phyloP scores from a whole-genome alignment of 176 grass and related monocot species.

The Olyra latifolia region DNA sequence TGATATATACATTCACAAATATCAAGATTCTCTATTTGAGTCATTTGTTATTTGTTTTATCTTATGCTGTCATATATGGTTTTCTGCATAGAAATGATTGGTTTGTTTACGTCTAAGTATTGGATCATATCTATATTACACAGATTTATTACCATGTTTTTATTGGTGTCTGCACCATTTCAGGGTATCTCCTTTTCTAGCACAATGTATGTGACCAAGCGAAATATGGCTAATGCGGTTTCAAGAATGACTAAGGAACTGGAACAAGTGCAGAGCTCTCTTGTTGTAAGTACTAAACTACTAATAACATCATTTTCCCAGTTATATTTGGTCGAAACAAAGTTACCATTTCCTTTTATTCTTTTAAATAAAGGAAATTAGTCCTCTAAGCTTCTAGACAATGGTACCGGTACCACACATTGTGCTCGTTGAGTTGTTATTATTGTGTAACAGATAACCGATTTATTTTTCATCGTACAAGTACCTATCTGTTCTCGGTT shows the following conservation, averaged over 20 bases:
- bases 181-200: slow-evolving; percentile 77
- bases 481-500: background rate
- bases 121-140: background rate
- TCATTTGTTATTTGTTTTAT: background rate
- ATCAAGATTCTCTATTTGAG: background rate
- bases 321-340: background rate
- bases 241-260: slow-evolving; percentile 81
- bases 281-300: slow-evolving; percentile 80
- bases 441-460: background rate
- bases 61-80: background rate
- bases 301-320: background rate
- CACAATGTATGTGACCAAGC: slow-evolving; percentile 87
- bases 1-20: background rate
- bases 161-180: background rate
- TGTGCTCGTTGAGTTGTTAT: background rate
- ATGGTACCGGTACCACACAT: background rate
- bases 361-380: slow-evolving; percentile 12
- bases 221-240: slow-evolving; percentile 76
- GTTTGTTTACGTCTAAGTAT: background rate
- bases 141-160: background rate
- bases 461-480: background rate
- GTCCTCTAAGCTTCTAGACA: background rate
- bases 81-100: background rate
- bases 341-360: background rate
- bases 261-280: slow-evolving; percentile 68